Conservation (phyloP, 148 eudicot species). For the Rhododendron griersonianum region DNA sequence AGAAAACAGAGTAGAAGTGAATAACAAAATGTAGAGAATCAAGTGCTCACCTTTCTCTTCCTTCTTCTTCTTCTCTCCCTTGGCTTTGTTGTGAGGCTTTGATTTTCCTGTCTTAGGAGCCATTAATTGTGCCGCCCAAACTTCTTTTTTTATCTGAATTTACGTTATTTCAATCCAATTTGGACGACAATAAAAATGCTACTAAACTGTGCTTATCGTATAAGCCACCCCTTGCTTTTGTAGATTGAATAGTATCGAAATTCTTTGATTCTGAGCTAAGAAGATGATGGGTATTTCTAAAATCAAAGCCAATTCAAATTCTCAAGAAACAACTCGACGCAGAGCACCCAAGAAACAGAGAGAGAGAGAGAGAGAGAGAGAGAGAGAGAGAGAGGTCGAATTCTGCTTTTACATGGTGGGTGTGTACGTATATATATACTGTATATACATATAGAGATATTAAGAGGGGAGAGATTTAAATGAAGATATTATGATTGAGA, state of each 20-base stretch:
- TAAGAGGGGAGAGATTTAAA: neutral
- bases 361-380: neutral
- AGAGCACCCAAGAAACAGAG: neutral
- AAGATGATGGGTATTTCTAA: neutral
- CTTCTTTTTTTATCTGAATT: neutral
- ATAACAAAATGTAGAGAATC: neutral
- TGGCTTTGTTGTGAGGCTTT: conserved; percentile 78
- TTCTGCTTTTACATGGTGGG: neutral
- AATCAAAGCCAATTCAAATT: neutral
- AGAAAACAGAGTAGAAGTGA: neutral
- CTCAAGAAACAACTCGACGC: neutral
- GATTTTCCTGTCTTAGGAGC: conserved; percentile 86
- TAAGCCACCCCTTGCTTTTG: neutral
- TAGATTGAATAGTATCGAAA: neutral
- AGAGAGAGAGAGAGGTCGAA: neutral
- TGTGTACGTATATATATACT: neutral
- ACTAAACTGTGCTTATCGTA: neutral
- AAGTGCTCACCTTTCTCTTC: conserved; percentile 74
- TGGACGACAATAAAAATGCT: conserved; percentile 8
- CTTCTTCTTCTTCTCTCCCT: conserved; percentile 97
- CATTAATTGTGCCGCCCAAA: conserved; percentile 27
- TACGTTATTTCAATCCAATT: neutral
- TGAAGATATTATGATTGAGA: neutral
- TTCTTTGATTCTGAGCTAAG: neutral
- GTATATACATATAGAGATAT: neutral